A percentile compares a stretch with the other conserved stretches of the same genome.
Evolutionary conservation across 352 stramenopile genomes (phyloP).

Genomic region (Achlya hypogyna): DNA sequence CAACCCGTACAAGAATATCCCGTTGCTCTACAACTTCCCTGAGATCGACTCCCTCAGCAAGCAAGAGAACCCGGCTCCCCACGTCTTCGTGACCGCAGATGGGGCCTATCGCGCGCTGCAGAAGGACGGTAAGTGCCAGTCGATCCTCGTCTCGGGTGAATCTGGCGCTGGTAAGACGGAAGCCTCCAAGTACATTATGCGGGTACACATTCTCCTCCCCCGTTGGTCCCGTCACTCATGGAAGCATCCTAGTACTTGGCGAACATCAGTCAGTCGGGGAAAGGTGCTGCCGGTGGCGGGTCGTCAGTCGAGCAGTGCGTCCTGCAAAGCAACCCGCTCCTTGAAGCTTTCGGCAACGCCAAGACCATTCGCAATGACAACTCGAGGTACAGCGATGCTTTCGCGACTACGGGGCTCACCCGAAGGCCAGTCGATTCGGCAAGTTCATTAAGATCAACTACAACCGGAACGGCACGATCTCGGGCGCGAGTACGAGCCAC

Average conservation of each 20-base stretch:
- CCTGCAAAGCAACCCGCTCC: constrained; percentile 86
- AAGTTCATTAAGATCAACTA: constrained; percentile 97
- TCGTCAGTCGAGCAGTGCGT: constrained; percentile 86
- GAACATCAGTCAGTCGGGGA: constrained; percentile 85
- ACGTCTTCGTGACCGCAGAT: constrained; percentile 80
- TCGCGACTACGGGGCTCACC: not conserved
- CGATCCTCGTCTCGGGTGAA: constrained; percentile 79
- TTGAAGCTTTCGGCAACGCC: constrained; percentile 89
- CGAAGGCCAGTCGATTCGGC: constrained; percentile 80
- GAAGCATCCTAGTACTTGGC: constrained; percentile 56
- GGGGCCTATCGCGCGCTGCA: constrained; percentile 71
- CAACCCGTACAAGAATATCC: constrained; percentile 94
- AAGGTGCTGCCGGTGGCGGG: constrained; percentile 41
- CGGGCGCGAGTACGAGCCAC: constrained; percentile 89
- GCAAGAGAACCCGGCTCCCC: constrained; percentile 73
- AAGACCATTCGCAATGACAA: constrained; percentile 95
- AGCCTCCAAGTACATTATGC: constrained; percentile 88
- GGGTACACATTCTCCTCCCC: constrained; percentile 34
- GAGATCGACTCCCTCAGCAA: constrained; percentile 82
- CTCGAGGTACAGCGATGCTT: constrained; percentile 30
- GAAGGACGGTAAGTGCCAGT: constrained; percentile 76
- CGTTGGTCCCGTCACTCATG: not conserved
- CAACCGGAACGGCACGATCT: constrained; percentile 83
- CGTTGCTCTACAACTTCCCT: constrained; percentile 86
- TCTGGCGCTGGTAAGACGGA: constrained; percentile 84